Evolutionary conservation across 2,329 filamentous ascomycete species (phyloP), one percentile per base, ranked within the genome.

Genomic region (Colletotrichum sp.): DNA sequence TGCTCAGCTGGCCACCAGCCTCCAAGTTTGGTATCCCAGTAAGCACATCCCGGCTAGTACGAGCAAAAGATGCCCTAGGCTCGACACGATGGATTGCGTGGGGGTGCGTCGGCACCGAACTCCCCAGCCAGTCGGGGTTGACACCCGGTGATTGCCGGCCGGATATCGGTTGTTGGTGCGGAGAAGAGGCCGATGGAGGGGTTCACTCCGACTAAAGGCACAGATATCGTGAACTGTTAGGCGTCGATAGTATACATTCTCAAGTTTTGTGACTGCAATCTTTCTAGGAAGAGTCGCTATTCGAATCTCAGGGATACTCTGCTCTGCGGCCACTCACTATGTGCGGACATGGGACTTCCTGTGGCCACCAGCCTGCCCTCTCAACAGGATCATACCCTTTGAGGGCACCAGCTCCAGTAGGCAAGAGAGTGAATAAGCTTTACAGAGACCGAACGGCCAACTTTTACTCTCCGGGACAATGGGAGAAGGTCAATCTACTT

Each of bases 401-500:
- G 21, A 44, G 68, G 18, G 75, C 75, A 18, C 64, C 75, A 2
- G 57, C 30, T 6, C 75, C 72, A 18, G 71, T 75, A 1, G 71
- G 75, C 24, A 77, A 77, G 57, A 77, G 68, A 34, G 68, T 68
- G 4, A 77, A 75, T 18, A 68, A 67, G 24, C 68, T 77, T 8
- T 77, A 79, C 75, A 77, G 77, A 44, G 78, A 79, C 32, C 77
- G 76, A 6, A 69, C 76, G 7, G 75, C 72, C 10, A 79, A 79
- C n/a, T 79, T 79, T 26, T 78, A 79, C 55, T 77, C 78, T 7
- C 77, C 66, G 32, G 78, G 78, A 52, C 77, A 78, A 78, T 78
- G 78, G 78, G 77, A 79, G n/a, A 79, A 79, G 24, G 78, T 78
- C 21, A 79, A 79, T 30, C 21, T 78, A 15, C 60, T 79, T 8